phyloP scores from a whole-genome alignment of 345 rosid genomes.

The Clarkia xantiana region DNA sequence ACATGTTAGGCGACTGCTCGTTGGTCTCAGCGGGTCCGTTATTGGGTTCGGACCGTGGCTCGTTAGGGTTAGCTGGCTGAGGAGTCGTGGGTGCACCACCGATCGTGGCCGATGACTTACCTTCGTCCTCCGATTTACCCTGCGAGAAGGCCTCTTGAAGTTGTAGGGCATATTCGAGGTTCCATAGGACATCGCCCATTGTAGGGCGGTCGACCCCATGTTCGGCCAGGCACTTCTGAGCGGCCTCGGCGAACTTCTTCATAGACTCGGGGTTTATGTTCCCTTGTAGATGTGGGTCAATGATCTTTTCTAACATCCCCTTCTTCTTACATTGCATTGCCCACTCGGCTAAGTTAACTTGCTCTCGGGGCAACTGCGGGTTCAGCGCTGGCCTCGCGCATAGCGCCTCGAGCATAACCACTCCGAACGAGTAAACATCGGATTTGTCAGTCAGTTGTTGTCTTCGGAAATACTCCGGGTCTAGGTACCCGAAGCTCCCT shows the following conservation, averaged over 20 bases:
- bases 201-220: conserved; percentile 5
- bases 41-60: neutral
- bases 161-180: conserved; percentile 8
- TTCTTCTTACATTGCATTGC: conserved; percentile 9
- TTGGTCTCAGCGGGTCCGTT: neutral
- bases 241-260: conserved; percentile 10
- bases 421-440: conserved; percentile 20
- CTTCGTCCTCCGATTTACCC: conserved; percentile 8
- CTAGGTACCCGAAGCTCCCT: conserved; percentile 8
- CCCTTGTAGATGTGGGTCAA: conserved; percentile 19
- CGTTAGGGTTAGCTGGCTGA: neutral
- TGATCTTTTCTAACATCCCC: conserved; percentile 11
- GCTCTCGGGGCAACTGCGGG: conserved; percentile 9
- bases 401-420: conserved; percentile 18
- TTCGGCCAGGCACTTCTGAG: conserved; percentile 10
- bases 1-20: too few species aligned
- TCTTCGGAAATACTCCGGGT: conserved; percentile 7
- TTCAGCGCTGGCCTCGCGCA: conserved; percentile 16
- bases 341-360: conserved; percentile 18
- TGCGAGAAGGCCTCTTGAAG: conserved; percentile 11
- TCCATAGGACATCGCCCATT: conserved; percentile 11
- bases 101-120: neutral
- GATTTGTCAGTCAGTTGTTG: conserved; percentile 7
- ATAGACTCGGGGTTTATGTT: conserved; percentile 12
- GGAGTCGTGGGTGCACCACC: neutral